Base-by-base conservation (phyloP, 1,139 yeast genomes). In the Diutina catenulata region DNA sequence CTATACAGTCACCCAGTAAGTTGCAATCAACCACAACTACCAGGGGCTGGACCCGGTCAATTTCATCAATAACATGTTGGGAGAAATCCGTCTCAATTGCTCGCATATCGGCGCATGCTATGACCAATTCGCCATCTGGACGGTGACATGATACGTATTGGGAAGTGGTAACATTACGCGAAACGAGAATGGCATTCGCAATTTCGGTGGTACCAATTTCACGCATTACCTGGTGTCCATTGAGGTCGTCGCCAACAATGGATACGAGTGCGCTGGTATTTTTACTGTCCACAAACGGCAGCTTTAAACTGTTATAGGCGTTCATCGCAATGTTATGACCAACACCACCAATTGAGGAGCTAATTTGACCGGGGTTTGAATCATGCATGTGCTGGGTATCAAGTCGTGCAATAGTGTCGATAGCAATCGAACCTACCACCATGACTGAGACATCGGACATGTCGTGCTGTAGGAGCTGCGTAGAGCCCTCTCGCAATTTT, bases 71-170 rank as follows among this genome's bases (percentile, higher is more conserved):
- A 3, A 80, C 62, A 43, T 68, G 69, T 0, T 54, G 53, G 0
- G 57, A 42, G 21, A 72, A 62, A 21, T 67, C 60, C 13, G 47
- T 42, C 46, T 81, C 84, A 14, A 80, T 62, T 10, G 80, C 73
- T 10, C 62, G 62, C 95, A 87, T 86, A 50, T 83, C 95, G 3
- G 95, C 91, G 52, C 87, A 77, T 0, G 95, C 94, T 14, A 82
- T 62, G 6, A 81, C 52, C 37, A 86, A 60, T 3, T 71, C 78
- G 1, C 95, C 95, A 2, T 59, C 50, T 0, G 48, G 44, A 41
- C 72, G 73, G 49, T 83, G 91, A 42, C 77, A 66, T 1, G 94
- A 76, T 5, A 75, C 68, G 49, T 87, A 87, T 47, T 80, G 82
- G 0, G 93, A 86, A 0, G 93, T 80, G 3, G 8, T 52, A 40